Conservation (phyloP, 768 basidiomycete genomes). For the Mycena vulgaris region DNA sequence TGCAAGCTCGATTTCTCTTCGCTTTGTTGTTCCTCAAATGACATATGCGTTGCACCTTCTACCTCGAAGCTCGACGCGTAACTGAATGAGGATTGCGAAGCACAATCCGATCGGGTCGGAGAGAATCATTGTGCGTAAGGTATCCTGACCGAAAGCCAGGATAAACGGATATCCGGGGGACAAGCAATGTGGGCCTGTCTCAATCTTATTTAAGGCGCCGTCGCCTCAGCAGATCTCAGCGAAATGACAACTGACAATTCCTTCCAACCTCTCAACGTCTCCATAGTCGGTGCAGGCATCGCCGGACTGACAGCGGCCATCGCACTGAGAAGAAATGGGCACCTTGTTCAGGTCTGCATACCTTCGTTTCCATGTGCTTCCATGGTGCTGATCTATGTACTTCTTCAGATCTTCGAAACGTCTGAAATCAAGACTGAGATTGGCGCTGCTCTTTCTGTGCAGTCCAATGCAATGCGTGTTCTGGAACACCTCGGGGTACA, state of each 20-base stretch:
- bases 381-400: background rate
- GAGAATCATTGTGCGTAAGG: no score
- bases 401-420: slow-evolving; percentile 30
- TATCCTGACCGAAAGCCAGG: no score
- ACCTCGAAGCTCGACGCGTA: no score
- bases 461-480: slow-evolving; percentile 22
- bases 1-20: no score
- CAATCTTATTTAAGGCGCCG: background rate
- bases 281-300: slow-evolving; percentile 34
- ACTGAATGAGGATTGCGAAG: no score
- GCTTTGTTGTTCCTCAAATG: no score
- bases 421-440: slow-evolving; percentile 27
- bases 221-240: no score
- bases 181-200: no score
- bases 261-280: slow-evolving; percentile 7
- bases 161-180: background rate
- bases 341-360: slow-evolving; percentile 23
- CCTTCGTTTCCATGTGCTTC: background rate
- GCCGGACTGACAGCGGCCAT: slow-evolving; percentile 30
- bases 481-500: slow-evolving; percentile 26
- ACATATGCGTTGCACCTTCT: no score
- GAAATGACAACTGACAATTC: background rate
- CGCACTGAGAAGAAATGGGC: slow-evolving; percentile 26
- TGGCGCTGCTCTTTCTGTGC: slow-evolving; percentile 27
- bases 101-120: no score